Evolutionary conservation across 352 stramenopile species (phyloP), one percentile per base, ranked within the genome.

Genomic region (Pythium biforme): DNA sequence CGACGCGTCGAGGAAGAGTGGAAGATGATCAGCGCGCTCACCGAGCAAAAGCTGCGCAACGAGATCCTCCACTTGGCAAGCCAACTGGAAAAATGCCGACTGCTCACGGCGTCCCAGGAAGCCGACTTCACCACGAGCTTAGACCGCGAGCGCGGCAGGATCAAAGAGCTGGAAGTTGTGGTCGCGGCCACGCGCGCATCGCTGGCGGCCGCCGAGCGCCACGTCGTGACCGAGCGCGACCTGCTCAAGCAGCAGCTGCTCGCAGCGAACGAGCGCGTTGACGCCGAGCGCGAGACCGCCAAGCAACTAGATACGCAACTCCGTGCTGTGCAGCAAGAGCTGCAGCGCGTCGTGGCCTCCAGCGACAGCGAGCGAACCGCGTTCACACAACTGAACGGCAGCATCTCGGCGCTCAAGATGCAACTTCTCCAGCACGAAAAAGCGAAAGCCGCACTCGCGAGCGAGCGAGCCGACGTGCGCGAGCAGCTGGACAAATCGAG

Each of bases 11-110:
- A 88, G 27, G 76, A 85, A 20, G 70, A 87, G 31, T 70, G 71
- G 48, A 68, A 63, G 22, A 34, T 74, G 23, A 34, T 65, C 5
- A 75, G 67, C 17, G 60, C 67, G 22, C 50, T 88, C n/a, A 77
- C 74, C 1, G 81, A 90, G 29, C 77, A 89, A 39, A 88, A 86
- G 48, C 57, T 89, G 39, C 76, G 79, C 4, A 87, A 88, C 26
- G 81, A 90, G 61, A 78, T 83, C 45, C 41, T 84, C 54, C 72
- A 88, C n/a, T 64, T 88, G 10, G 79, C 72, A n/a, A 81, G 69
- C 23, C 72, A 87, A 43, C 39, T 79, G 14, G 76, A 84, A 23
- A 84, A 72, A 34, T 86, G 70, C 40, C 85, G 77, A 26, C 37
- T 85, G 1, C 39, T 70, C 33, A 67, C 65, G 1, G 57, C 62